Base-by-base conservation (phyloP, 1,284 basidiomycete species). In the Ganoderma sp. region DNA sequence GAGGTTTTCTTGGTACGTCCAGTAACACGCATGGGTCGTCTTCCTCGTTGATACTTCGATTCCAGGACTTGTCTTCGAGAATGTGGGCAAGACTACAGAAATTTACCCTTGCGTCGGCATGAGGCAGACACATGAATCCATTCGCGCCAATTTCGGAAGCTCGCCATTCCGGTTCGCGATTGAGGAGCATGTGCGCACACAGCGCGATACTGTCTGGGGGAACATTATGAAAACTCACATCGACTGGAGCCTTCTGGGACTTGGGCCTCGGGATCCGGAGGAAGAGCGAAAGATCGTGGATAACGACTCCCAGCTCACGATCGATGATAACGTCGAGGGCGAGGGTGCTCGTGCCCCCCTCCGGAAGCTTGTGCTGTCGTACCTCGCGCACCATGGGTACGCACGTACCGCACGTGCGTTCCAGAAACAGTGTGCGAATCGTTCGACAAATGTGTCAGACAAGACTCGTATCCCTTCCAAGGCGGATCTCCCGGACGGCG, bases 61-160 rank as follows among this genome's bases (percentile, higher is more conserved):
- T 45, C 5, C 68, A 92, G 93, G 89, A 37, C 80, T 85, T 69
- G 88, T 89, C 3, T 95, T 95, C 76, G 87, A 90, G 42, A 87
- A 89, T 69, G 84, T 95, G 43, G 90, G 90, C n/a, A 85, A 83
- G 79, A 83, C 82, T 57, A 64, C 69, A 64, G 86, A 89, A 25
- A 76, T 97, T 34, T 95, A 91, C 77, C 95, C 96, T 3, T 89
- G 93, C n/a, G 86, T 97, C 63, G 96, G 96, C 12, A 83, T 98
- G 68, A 91, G 93, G 63, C 91, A 95, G 72, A 81, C 84, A 1
- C 83, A 86, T 50, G 94, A 96, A 78, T 82, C 86, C 25, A 81
- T 96, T 58, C 87, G 88, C 59, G 90, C 90, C 75, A 97, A 98
- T 81, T 96, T 98, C 78, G 93, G 94, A 8, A 90, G 92, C 69